These are phyloP conservation scores for Acacia concinna DNA, from an alignment of 331 rosid genomes.

Conservation along the genomic window DNA sequence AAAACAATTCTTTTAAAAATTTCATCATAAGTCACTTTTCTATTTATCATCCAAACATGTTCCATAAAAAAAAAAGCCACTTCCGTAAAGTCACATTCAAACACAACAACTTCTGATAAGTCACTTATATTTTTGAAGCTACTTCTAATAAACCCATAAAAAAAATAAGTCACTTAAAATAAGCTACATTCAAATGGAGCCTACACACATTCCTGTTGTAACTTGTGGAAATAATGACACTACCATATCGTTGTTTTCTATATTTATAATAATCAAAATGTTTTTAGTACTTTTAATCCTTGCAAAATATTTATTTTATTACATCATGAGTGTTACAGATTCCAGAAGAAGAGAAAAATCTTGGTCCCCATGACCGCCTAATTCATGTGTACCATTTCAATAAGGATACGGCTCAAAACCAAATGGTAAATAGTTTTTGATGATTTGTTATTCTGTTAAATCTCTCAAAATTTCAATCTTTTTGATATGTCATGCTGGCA, in stretches of 20 bases:
- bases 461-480: background rate
- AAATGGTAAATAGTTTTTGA: constrained; percentile 49
- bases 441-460: background rate
- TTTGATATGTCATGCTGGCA: background rate
- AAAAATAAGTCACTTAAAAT: too few relatives aligned
- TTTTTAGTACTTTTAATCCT: background rate
- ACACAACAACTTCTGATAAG: too few relatives aligned
- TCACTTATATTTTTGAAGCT: too few relatives aligned
- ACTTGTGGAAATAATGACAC: constrained; percentile 9
- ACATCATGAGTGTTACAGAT: constrained; percentile 42
- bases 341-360: constrained; percentile 82
- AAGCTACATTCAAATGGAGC: too few relatives aligned
- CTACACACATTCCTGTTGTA: constrained; percentile 8
- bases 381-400: constrained; percentile 85
- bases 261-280: background rate
- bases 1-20: too few relatives aligned
- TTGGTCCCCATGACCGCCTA: constrained; percentile 67
- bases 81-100: too few relatives aligned
- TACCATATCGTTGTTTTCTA: background rate
- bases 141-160: too few relatives aligned
- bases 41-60: too few relatives aligned
- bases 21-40: too few relatives aligned
- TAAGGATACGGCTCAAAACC: constrained; percentile 79
- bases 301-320: constrained; percentile 3
- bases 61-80: too few relatives aligned